Conservation (phyloP, 306 rosid species). For the Begonia fuchsioides region DNA sequence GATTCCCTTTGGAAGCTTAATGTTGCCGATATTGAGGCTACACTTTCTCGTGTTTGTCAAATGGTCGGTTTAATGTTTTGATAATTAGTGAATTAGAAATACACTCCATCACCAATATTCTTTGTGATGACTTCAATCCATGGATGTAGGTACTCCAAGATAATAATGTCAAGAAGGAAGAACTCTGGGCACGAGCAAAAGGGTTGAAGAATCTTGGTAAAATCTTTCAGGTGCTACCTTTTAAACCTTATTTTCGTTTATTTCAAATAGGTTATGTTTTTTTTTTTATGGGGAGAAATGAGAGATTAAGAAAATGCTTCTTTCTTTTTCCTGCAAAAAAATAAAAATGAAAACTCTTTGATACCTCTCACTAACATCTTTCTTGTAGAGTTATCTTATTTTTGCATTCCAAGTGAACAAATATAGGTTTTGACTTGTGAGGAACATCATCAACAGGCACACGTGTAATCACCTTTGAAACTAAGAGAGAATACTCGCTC, state of each 20-base stretch:
- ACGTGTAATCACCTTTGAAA: no score
- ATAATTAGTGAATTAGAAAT: not conserved
- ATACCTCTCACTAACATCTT: no score
- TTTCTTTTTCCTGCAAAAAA: no score
- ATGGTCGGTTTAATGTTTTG: conserved; percentile 39
- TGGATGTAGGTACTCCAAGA: conserved; percentile 86
- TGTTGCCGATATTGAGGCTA: conserved; percentile 95
- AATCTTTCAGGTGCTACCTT: conserved; percentile 73
- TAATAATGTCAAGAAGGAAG: conserved; percentile 69
- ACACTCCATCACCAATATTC: not conserved
- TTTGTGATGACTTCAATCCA: conserved; percentile 12
- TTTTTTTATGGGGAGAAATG: no score
- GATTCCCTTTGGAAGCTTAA: conserved; percentile 98
- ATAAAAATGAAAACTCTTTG: no score
- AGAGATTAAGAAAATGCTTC: no score
- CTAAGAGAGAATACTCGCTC: no score
- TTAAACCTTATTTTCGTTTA: not conserved
- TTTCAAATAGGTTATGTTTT: no score
- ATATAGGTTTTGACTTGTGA: no score
- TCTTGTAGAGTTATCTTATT: no score
- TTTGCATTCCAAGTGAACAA: no score
- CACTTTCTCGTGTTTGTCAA: conserved; percentile 94
- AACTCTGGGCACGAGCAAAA: conserved; percentile 86
- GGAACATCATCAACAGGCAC: no score
- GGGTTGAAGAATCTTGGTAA: conserved; percentile 94